These are phyloP conservation scores for Yamadazyma taylorii DNA, from an alignment of 1,139 yeast species.

Conservation along the genomic window DNA sequence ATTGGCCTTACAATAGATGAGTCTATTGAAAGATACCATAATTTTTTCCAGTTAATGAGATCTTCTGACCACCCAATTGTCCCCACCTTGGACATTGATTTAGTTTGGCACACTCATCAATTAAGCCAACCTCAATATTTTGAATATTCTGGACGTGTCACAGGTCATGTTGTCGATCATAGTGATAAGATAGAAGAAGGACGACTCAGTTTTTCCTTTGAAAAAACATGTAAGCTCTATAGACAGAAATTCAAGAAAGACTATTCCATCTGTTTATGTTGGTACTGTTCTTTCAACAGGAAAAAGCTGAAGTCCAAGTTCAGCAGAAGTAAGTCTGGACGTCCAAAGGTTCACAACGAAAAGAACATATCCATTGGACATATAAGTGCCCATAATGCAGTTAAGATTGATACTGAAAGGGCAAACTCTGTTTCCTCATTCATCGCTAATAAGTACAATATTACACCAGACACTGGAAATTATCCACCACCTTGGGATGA, in stretches of 20 bases:
- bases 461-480: not conserved
- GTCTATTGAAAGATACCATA: constrained; percentile 23
- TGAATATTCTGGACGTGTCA: constrained; percentile 16
- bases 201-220: constrained; percentile 11
- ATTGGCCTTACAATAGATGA: constrained; percentile 21
- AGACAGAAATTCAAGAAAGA: constrained; percentile 9
- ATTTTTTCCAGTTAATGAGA: constrained; percentile 23
- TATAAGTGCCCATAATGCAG: constrained; percentile 13
- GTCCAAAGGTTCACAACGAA: constrained; percentile 2
- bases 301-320: constrained; percentile 2
- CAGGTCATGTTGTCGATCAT: constrained; percentile 17
- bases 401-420: constrained; percentile 7
- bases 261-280: constrained; percentile 19
- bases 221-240: constrained; percentile 11
- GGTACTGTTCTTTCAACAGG: constrained; percentile 12
- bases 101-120: constrained; percentile 44
- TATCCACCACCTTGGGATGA: constrained; percentile 5
- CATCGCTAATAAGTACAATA: constrained; percentile 5
- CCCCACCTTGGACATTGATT: constrained; percentile 41
- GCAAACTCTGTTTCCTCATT: not conserved
- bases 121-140: constrained; percentile 26
- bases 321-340: constrained; percentile 1
- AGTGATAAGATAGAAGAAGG: constrained; percentile 20
- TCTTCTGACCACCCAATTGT: constrained; percentile 20
- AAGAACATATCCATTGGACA: constrained; percentile 4